phyloP scores from a whole-genome alignment of 805 yeast species.

The Starmerella cellae region DNA sequence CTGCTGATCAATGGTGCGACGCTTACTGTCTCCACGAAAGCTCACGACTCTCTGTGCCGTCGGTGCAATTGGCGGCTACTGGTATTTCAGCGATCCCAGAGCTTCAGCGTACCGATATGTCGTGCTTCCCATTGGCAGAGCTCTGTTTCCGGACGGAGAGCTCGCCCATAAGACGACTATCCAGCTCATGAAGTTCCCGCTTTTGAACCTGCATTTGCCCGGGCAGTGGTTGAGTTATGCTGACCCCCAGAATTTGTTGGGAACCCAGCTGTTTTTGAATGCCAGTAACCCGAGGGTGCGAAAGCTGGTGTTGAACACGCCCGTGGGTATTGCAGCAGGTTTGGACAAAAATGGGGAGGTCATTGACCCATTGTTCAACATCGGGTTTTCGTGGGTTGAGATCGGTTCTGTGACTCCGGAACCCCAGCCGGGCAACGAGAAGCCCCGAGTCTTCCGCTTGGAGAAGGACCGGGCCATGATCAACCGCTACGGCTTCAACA shows the following conservation, averaged over 20 bases:
- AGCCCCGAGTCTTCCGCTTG: constrained; percentile 79
- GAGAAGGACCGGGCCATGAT: constrained; percentile 80
- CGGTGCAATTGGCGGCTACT: constrained; percentile 30
- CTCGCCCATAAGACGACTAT: constrained; percentile 71
- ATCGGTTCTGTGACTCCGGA: constrained; percentile 86
- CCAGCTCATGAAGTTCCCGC: constrained; percentile 41
- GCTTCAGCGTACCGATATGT: constrained; percentile 73
- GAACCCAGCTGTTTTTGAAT: constrained; percentile 21
- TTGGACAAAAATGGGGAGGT: constrained; percentile 89
- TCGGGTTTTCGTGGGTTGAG: constrained; percentile 84
- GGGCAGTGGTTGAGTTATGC: constrained; percentile 20
- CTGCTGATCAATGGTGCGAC: background rate
- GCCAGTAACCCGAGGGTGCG: constrained; percentile 19
- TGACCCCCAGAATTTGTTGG: constrained; percentile 25
- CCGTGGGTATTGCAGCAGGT: constrained; percentile 92
- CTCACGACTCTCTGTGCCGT: constrained; percentile 14
- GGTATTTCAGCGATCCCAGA: constrained; percentile 59
- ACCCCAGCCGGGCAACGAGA: constrained; percentile 92
- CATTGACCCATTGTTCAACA: constrained; percentile 59
- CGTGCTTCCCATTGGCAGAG: constrained; percentile 62
- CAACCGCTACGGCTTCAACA: constrained; percentile 89
- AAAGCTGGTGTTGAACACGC: constrained; percentile 41
- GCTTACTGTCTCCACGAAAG: constrained; percentile 10
- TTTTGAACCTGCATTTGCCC: constrained; percentile 23
- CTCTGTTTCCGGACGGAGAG: constrained; percentile 61